These are phyloP conservation scores for Hygrocybe coccinea DNA, from an alignment of 768 basidiomycete genomes.

Conservation along the genomic window DNA sequence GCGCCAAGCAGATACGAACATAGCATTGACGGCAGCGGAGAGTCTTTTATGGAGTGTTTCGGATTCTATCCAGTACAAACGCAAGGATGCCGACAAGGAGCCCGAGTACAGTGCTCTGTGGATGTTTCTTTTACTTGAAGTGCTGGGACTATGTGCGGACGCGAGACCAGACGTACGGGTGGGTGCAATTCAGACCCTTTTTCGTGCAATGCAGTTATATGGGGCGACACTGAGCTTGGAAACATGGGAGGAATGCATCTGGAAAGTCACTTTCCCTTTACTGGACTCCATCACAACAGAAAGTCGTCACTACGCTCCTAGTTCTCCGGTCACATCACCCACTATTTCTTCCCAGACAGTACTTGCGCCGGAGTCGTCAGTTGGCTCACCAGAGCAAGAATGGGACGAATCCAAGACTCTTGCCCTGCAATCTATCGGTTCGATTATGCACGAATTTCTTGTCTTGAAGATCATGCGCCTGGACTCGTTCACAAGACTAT, in stretches of 20 bases:
- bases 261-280: constrained; percentile 85
- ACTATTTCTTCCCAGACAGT: neutral
- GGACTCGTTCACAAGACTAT: constrained; percentile 62
- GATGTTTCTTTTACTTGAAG: constrained; percentile 85
- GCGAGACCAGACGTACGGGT: constrained; percentile 82
- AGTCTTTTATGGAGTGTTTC: constrained; percentile 94
- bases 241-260: constrained; percentile 89
- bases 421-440: constrained; percentile 77
- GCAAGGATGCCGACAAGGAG: constrained; percentile 56
- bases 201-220: constrained; percentile 90
- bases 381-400: constrained; percentile 33
- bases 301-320: constrained; percentile 40
- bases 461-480: constrained; percentile 67
- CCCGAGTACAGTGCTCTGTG: constrained; percentile 83
- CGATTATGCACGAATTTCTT: constrained; percentile 79
- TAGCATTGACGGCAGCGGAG: constrained; percentile 89
- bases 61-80: constrained; percentile 86
- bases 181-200: constrained; percentile 92
- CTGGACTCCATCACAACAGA: constrained; percentile 62
- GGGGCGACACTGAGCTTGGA: constrained; percentile 76
- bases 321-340: constrained; percentile 10
- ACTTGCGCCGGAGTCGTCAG: neutral
- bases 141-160: constrained; percentile 80
- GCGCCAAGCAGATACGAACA: constrained; percentile 90
- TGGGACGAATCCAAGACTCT: constrained; percentile 90